phyloP scores from a whole-genome alignment of 108 stramenopile genomes.

The Aurantiochytrium sp. region DNA sequence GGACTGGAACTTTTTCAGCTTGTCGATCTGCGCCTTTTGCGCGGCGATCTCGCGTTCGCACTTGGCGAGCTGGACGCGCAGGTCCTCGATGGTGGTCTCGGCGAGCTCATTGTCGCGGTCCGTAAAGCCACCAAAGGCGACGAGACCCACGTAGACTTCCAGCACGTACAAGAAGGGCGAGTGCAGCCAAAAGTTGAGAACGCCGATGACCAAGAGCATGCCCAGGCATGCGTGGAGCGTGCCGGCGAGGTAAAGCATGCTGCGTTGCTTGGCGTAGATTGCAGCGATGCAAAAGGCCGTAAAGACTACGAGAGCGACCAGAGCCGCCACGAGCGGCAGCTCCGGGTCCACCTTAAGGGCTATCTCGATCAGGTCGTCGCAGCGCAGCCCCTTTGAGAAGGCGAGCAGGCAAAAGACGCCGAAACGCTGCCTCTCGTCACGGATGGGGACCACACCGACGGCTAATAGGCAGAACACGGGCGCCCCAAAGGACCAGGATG shows the following conservation, averaged over 20 bases:
- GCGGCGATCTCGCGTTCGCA: too few relatives aligned
- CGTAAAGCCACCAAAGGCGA: constrained; percentile 48
- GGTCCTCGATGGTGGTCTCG: too few relatives aligned
- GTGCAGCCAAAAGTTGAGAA: constrained; percentile 38
- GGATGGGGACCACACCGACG: neutral
- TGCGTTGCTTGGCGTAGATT: constrained; percentile 40
- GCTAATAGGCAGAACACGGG: neutral
- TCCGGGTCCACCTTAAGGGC: constrained; percentile 43
- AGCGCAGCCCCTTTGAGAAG: constrained; percentile 38
- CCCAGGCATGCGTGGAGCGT: constrained; percentile 26
- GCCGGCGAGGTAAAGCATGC: constrained; percentile 53
- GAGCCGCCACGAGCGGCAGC: constrained; percentile 38
- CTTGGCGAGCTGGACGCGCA: too few relatives aligned
- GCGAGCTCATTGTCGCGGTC: too few relatives aligned
- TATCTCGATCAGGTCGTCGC: constrained; percentile 39
- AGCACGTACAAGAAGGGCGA: constrained; percentile 31
- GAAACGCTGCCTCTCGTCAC: constrained; percentile 29
- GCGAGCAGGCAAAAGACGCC: constrained; percentile 41
- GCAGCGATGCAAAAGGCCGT: constrained; percentile 43
- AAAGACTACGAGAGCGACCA: constrained; percentile 41
- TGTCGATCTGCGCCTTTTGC: too few relatives aligned
- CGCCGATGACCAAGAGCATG: neutral
- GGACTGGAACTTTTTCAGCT: too few relatives aligned
- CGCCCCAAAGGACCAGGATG: neutral
- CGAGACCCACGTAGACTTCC: constrained; percentile 48